A percentile compares a stretch with the other conserved stretches of the same genome.
phyloP scores from a whole-genome alignment of 164 flowering plant species.

The Vitis riparia region DNA sequence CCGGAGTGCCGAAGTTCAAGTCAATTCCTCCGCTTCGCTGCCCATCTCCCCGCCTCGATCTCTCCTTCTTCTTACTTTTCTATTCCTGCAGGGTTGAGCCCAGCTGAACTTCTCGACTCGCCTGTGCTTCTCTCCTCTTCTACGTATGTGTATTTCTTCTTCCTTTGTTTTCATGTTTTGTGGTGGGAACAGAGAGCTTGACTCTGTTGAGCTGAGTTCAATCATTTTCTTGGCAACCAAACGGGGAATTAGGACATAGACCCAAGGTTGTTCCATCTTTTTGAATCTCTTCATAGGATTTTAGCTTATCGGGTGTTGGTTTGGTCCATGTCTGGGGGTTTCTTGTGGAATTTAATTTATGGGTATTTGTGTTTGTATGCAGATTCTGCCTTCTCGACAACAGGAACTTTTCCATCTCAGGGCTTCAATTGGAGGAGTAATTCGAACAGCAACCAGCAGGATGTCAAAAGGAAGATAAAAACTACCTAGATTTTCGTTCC shows the following conservation, averaged over 20 bases:
- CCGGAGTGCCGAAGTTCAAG: conserved; percentile 64
- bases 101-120: conserved; percentile 59
- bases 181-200: not conserved
- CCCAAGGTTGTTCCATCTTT: not conserved
- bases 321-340: no score
- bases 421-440: conserved; percentile 42
- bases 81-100: conserved; percentile 61
- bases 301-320: not conserved
- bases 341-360: not conserved
- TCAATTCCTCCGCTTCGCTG: conserved; percentile 53
- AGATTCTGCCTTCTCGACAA: conserved; percentile 69
- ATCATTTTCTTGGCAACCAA: no score
- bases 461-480: conserved; percentile 38
- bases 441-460: conserved; percentile 23
- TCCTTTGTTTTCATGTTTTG: not conserved
- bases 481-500: conserved; percentile 50
- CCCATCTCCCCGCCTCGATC: conserved; percentile 45
- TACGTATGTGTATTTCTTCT: conserved; percentile 28
- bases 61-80: conserved; percentile 63
- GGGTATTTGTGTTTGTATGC: conserved; percentile 13
- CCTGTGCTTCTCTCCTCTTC: conserved; percentile 49
- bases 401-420: conserved; percentile 52
- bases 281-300: not conserved
- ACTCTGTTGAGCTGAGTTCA: no score
- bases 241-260: no score